Evolutionary conservation across 768 basidiomycete genomes (phyloP), one percentile per base, ranked within the genome.

Genomic region (Termitomyces sp.): DNA sequence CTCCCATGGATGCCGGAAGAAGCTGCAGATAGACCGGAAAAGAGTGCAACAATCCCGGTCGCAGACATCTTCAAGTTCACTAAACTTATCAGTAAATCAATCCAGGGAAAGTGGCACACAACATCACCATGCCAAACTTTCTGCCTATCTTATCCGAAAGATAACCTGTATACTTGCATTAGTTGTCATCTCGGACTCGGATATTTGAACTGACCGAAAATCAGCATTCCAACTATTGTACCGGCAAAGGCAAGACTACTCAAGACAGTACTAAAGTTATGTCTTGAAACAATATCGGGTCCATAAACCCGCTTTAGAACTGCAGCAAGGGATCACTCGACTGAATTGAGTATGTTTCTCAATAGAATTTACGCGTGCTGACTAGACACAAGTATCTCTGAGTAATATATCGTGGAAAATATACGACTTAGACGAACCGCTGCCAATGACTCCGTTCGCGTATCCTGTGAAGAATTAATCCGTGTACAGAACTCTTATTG

Each of bases 61-160:
- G 93, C 92, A 26, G 81, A 63, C 84, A 93, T 89, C 90, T 90
- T 9, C 66, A 58, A 38, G 37, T 38, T 38, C 37, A 38, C 5
- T 15, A 23, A 11, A 28, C 45, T 43, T 58, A 60, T 60, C 67
- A 61, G 50, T 63, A 23, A 53, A 31, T 11, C 43, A 30, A 33
- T 23, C 10, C 31, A 17, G 28, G 21, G 50, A 28, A 14, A 15
- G 50, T 4, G 10, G 19, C 17, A n/a, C 66, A 17, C 37, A 15
- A 38, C 26, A 77, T 51, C 56, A 87, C 86, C 92, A 94, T 94
- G 62, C 92, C 92, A 63, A 86, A 87, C 65, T 94, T 95, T 49
- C 87, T 80, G 12, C 94, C 93, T 60, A 94, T 63, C 69, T 90
- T 91, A 69, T 95, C 94, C 17, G 89, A 89, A 58, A 94, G 75